Base-by-base conservation (phyloP, 805 yeast species). In the Pichia thaimueangensis region DNA sequence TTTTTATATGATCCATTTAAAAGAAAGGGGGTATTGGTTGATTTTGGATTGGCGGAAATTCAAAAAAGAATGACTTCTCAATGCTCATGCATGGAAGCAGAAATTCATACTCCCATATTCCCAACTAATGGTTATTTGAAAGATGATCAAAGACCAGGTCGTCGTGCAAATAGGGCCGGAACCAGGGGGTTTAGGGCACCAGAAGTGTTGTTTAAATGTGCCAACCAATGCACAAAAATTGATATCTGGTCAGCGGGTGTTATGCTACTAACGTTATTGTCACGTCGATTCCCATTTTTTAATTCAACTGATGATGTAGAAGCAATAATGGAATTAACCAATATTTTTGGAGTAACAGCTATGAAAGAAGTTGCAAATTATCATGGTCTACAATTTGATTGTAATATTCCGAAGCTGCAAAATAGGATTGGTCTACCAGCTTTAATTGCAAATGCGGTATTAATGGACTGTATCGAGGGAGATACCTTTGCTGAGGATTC, bases 81-180 rank as follows among this genome's bases (percentile, higher is more conserved):
- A 43, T 83, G 93, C 55, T 81, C 86, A 0, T 83, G 93, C 55
- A 54, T 63, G 13, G 56, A 65, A 31, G 70, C 69, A 36, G 74
- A 63, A 36, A 58, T 57, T 35, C 46, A 42, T 22, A 44, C 41
- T 30, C 54, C 46, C 24, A 11, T 13, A 6, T 50, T 57, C 7
- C 62, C 63, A 12, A 45, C 53, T 5, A 72, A 73, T 62, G 91
- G 96, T 2, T 87, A 85, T 56, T 83, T 88, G 9, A 87, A 86
- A 57, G 86, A 85, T 53, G 98, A 93, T 64, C 76, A 77, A 38
- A 71, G 97, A 53, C 84, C 94, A 0, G 86, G 93, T 2, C 73
- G 95, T 54, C 73, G 98, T 44, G 97, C 97, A 0, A 93, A 93
- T 56, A 78, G 98, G 53, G 98, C 98, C 15, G 97, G 97, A 8